These are phyloP conservation scores for Fomitopsis betulina DNA, from an alignment of 1,284 basidiomycete genomes.

Conservation along the genomic window DNA sequence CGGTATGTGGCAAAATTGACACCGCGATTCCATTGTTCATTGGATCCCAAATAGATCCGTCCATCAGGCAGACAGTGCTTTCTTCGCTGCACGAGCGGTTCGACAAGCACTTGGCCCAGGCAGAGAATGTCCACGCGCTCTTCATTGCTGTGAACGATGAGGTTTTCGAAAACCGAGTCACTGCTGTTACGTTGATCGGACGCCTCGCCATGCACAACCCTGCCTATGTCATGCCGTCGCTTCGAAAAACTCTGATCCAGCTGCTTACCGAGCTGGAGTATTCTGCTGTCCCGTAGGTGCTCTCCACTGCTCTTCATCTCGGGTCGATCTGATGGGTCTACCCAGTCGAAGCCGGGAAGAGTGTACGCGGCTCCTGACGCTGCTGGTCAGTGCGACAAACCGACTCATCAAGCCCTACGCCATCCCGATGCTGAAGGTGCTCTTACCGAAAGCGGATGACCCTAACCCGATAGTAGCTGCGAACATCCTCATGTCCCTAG, in stretches of 20 bases:
- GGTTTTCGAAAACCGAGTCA: slow-evolving; percentile 89
- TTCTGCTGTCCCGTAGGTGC: slow-evolving; percentile 74
- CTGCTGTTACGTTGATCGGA: slow-evolving; percentile 90
- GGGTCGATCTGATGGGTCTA: background rate
- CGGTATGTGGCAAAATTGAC: slow-evolving; percentile 42
- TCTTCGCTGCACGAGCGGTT: slow-evolving; percentile 90
- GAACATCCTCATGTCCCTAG: slow-evolving; percentile 91
- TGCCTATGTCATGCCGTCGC: slow-evolving; percentile 97
- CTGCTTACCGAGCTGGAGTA: slow-evolving; percentile 97
- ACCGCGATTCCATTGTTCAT: slow-evolving; percentile 5
- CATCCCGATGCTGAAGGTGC: slow-evolving; percentile 90
- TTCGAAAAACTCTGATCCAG: slow-evolving; percentile 95
- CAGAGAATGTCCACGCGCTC: slow-evolving; percentile 94
- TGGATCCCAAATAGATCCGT: slow-evolving; percentile 52
- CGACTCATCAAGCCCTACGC: slow-evolving; percentile 96
- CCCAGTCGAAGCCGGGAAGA: slow-evolving; percentile 84
- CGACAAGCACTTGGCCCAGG: slow-evolving; percentile 97
- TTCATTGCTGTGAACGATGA: slow-evolving; percentile 99
- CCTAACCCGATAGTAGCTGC: slow-evolving; percentile 86
- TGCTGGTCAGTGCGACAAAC: slow-evolving; percentile 88
- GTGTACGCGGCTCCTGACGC: slow-evolving; percentile 82
- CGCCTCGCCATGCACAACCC: slow-evolving; percentile 95
- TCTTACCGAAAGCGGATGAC: slow-evolving; percentile 87
- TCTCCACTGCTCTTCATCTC: background rate
- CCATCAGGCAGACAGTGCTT: slow-evolving; percentile 86